phyloP scores from a whole-genome alignment of 768 basidiomycete species.

The Collybiopsis confluens region DNA sequence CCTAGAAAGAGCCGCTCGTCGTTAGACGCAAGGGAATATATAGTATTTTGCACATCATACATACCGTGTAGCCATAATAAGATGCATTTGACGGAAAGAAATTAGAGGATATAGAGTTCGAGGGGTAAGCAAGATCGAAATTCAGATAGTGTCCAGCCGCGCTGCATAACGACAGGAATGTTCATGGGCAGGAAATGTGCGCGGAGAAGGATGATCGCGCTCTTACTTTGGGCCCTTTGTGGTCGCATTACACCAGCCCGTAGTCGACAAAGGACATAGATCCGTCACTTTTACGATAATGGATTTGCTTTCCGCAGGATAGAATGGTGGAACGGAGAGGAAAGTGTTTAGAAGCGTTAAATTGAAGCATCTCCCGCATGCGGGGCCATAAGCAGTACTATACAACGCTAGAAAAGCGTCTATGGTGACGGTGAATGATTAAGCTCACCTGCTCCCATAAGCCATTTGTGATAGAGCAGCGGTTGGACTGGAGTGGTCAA shows the following conservation, averaged over 20 bases:
- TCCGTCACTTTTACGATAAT: slow-evolving; percentile 79
- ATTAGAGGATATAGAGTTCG: slow-evolving; percentile 57
- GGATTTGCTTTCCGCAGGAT: slow-evolving; percentile 53
- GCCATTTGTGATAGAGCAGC: slow-evolving; percentile 79
- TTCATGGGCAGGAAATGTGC: no score
- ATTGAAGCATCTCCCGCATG: slow-evolving; percentile 77
- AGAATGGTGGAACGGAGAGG: slow-evolving; percentile 62
- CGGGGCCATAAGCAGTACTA: slow-evolving; percentile 43
- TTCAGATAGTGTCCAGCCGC: slow-evolving; percentile 63
- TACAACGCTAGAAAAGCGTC: background rate
- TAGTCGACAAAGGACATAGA: slow-evolving; percentile 60
- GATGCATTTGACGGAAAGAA: slow-evolving; percentile 74
- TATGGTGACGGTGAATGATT: slow-evolving; percentile 42
- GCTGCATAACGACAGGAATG: no score
- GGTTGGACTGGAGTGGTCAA: slow-evolving; percentile 55
- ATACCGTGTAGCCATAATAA: slow-evolving; percentile 55
- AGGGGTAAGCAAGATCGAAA: slow-evolving; percentile 81
- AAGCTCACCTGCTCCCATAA: slow-evolving; percentile 68
- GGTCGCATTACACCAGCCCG: slow-evolving; percentile 73
- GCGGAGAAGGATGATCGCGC: no score
- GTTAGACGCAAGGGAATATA: background rate
- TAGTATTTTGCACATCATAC: slow-evolving; percentile 1
- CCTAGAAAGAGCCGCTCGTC: slow-evolving; percentile 38
- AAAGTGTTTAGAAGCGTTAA: slow-evolving; percentile 71
- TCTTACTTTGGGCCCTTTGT: slow-evolving; percentile 56